Evolutionary conservation across 2,329 filamentous ascomycete species (phyloP).

Genomic region (Emmonsiellopsis sp.): DNA sequence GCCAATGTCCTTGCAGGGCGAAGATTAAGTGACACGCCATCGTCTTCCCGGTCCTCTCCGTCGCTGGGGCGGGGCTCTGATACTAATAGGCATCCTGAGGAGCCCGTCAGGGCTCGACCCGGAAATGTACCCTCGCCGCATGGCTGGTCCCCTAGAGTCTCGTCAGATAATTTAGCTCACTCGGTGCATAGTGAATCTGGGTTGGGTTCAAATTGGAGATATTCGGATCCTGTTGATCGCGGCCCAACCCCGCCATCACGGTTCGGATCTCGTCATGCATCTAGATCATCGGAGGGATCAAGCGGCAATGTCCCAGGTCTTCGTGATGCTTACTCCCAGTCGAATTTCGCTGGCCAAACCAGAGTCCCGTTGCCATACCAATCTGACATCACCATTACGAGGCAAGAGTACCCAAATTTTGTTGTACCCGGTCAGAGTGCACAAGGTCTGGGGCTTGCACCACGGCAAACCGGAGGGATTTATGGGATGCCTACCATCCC

Average conservation of each 20-base stretch:
- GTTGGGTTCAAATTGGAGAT: conserved; percentile 13
- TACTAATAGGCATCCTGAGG: background rate
- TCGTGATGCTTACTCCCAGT: background rate
- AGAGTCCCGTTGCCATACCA: conserved; percentile 24
- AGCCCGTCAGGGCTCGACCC: background rate
- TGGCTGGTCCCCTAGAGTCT: background rate
- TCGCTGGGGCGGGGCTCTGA: background rate
- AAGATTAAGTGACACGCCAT: background rate
- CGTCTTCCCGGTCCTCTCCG: background rate
- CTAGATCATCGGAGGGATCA: conserved; percentile 6
- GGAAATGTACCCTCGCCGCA: background rate
- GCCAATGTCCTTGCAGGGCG: conserved; percentile 20
- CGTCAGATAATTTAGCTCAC: conserved; percentile 18
- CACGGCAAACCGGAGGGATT: conserved; percentile 1
- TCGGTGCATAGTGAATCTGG: conserved; percentile 26
- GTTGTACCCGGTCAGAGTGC: background rate
- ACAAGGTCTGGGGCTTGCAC: conserved; percentile 1
- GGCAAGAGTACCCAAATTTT: conserved; percentile 9
- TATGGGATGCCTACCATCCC: background rate
- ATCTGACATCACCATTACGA: conserved; percentile 24
- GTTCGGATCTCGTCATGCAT: conserved; percentile 17
- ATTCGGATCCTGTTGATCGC: conserved; percentile 14
- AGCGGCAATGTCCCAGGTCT: background rate
- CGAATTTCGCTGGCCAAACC: conserved; percentile 5
- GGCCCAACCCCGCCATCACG: conserved; percentile 19